Percentiles rank a stretch among this genome's conserved stretches.
phyloP scores from a whole-genome alignment of 176 grass and related monocot species.

The Ensete glaucum region DNA sequence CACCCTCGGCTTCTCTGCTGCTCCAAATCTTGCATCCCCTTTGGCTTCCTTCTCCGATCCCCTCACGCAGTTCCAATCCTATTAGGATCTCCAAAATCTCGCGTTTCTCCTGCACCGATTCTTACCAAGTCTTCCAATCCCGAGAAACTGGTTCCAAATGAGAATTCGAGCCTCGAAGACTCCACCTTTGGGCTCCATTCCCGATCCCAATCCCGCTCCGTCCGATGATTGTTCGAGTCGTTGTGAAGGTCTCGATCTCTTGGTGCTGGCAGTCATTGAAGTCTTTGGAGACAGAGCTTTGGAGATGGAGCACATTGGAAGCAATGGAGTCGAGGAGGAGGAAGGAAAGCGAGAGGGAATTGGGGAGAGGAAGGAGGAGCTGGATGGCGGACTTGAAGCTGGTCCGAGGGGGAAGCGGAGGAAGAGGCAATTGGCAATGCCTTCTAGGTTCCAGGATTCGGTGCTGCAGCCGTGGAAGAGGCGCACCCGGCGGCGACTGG shows the following conservation, averaged over 20 bases:
- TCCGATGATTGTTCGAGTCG: neutral
- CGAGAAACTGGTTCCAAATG: neutral
- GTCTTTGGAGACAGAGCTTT: constrained; percentile 17
- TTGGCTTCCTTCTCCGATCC: neutral
- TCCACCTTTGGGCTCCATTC: constrained; percentile 6
- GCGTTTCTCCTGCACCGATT: neutral
- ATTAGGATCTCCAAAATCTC: neutral
- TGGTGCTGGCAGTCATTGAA: constrained; percentile 7
- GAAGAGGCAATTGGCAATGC: constrained; percentile 16
- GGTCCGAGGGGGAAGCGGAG: neutral
- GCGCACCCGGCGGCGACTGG: neutral
- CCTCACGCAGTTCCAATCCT: no score
- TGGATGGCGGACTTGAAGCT: constrained; percentile 1
- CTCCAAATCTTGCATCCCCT: neutral
- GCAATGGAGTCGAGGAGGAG: constrained; percentile 1
- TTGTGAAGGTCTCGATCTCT: constrained; percentile 10
- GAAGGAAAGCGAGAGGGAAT: neutral
- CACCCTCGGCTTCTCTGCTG: neutral
- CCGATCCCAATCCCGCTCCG: neutral
- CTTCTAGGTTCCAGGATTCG: constrained; percentile 22
- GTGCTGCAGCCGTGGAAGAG: constrained; percentile 22
- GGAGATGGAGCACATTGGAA: constrained; percentile 1
- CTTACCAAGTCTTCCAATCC: neutral
- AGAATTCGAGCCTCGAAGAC: constrained; percentile 18
- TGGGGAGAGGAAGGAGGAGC: constrained; percentile 5